Evolutionary conservation across 768 basidiomycete genomes (phyloP).

Genomic region (Tricholoma flavovirens): DNA sequence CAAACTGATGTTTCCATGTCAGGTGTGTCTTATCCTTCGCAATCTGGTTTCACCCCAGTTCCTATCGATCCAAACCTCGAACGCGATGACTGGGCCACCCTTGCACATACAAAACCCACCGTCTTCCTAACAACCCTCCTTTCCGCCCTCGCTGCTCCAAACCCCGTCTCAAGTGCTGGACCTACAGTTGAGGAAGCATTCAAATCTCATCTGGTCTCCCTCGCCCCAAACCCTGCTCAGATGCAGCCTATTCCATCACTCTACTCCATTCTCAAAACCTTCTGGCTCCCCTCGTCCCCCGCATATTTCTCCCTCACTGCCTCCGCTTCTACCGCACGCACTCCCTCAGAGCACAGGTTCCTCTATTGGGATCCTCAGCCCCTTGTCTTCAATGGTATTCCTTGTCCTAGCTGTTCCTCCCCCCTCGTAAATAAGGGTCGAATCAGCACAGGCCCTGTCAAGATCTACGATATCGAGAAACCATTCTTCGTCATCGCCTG

Average conservation of each 20-base stretch:
- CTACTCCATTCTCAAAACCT: constrained; percentile 75
- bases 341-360: constrained; percentile 69
- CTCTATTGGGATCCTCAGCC: constrained; percentile 87
- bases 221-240: constrained; percentile 44
- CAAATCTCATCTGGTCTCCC: constrained; percentile 66
- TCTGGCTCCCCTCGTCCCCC: constrained; percentile 79
- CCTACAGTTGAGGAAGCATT: constrained; percentile 73
- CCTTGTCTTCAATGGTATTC: constrained; percentile 76
- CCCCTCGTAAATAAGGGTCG: constrained; percentile 64
- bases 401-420: constrained; percentile 59
- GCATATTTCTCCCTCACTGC: constrained; percentile 73
- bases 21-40: constrained; percentile 4
- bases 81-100: constrained; percentile 59
- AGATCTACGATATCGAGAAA: constrained; percentile 72
- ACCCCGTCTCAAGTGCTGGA: constrained; percentile 54
- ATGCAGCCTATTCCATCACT: constrained; percentile 57
- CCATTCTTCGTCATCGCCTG: constrained; percentile 86
- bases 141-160: constrained; percentile 53
- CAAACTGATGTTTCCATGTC: background rate
- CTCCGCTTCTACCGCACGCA: constrained; percentile 61
- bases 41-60: constrained; percentile 3
- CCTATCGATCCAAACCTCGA: constrained; percentile 51
- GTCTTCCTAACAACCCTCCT: constrained; percentile 54
- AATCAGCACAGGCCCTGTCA: constrained; percentile 69
- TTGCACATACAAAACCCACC: constrained; percentile 51